Conservation (phyloP, 257 asterid genomes). For the Solanum lignicaule region DNA sequence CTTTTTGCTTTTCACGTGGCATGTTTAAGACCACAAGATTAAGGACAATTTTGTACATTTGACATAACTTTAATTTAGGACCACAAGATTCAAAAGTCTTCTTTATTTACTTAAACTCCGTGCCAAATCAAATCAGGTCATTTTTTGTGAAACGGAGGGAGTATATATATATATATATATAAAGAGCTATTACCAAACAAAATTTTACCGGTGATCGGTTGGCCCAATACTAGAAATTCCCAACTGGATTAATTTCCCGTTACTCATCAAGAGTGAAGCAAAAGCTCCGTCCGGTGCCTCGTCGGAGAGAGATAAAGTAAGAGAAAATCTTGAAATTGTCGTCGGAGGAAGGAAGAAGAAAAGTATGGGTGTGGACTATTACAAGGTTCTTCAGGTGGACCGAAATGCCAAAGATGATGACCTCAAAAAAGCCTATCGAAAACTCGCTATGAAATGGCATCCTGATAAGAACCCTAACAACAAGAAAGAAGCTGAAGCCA, state of each 20-base stretch:
- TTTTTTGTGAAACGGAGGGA: no score
- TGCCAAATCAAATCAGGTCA: no score
- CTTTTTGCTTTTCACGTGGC: no score
- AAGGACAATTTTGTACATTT: no score
- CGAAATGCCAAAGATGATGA: conserved; percentile 50
- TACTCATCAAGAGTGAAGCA: neutral
- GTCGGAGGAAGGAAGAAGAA: neutral
- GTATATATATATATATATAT: no score
- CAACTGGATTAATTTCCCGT: neutral
- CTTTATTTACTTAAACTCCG: no score
- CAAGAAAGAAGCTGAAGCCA: conserved; percentile 55
- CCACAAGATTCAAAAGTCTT: no score
- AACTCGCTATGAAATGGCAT: conserved; percentile 70
- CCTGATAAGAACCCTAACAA: conserved; percentile 66
- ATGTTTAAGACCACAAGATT: no score
- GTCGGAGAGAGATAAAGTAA: neutral
- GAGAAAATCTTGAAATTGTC: neutral
- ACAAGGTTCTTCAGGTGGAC: conserved; percentile 53
- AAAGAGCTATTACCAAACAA: neutral
- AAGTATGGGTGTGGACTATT: conserved; percentile 58
- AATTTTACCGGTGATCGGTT: neutral
- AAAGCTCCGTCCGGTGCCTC: neutral
- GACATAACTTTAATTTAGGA: no score
- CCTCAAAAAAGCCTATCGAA: conserved; percentile 61
- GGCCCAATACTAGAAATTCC: neutral